Percentiles rank a stretch among this genome's conserved stretches.
These are phyloP conservation scores for Fusarium equiseti DNA, from an alignment of 2,329 filamentous ascomycete genomes.

Conservation along the genomic window DNA sequence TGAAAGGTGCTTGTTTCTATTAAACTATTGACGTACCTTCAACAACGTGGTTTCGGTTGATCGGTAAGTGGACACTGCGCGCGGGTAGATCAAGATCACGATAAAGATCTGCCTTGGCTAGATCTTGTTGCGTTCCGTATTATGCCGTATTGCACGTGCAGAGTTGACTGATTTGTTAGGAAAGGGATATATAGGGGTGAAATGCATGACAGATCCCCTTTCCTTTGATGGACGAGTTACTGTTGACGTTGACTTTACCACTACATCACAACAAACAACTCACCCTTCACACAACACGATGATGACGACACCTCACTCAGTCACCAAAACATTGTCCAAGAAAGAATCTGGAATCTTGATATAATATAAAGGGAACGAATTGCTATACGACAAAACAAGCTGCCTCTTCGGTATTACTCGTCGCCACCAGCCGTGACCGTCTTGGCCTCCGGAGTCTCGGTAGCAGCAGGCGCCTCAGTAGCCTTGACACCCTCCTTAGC, in stretches of 20 bases:
- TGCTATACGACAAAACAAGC: conserved; percentile 23
- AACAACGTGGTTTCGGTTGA: conserved; percentile 34
- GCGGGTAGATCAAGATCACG: conserved; percentile 35
- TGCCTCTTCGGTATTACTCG: conserved; percentile 34
- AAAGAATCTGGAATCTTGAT: not conserved
- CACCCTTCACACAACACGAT: not conserved
- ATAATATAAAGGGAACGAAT: conserved; percentile 15
- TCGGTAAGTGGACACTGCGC: conserved; percentile 41
- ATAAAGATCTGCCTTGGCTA: conserved; percentile 33
- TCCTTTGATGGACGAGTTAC: not conserved
- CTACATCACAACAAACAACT: not conserved
- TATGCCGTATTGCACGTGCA: conserved; percentile 25
- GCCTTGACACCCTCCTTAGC: conserved; percentile 42
- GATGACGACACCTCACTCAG: not conserved
- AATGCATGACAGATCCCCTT: not conserved
- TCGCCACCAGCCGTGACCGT: conserved; percentile 49
- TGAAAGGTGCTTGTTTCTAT: conserved; percentile 7
- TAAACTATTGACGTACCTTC: conserved; percentile 6
- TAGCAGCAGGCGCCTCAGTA: conserved; percentile 38
- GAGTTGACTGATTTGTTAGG: conserved; percentile 10
- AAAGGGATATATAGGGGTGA: not conserved
- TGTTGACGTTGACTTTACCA: not conserved
- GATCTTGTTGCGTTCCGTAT: conserved; percentile 28
- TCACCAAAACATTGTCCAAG: not conserved
- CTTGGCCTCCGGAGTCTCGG: conserved; percentile 48